Evolutionary conservation across 169 alveolate genomes (phyloP).

Genomic region (Perkinsus chesapeaki): DNA sequence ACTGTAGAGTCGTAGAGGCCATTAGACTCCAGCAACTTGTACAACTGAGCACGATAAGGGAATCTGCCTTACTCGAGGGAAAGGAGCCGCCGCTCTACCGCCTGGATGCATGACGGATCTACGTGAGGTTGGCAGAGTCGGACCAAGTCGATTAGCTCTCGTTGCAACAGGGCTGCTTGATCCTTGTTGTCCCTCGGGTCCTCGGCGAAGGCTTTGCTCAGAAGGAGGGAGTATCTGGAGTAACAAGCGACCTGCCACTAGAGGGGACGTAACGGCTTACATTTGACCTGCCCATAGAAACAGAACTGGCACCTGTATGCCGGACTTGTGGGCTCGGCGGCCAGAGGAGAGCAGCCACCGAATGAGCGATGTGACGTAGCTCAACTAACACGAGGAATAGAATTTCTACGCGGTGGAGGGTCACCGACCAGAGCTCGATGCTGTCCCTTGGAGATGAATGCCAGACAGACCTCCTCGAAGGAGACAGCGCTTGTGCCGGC

Average conservation of each 20-base stretch:
- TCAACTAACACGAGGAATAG: neutral
- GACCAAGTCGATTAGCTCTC: neutral
- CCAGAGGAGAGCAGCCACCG: neutral
- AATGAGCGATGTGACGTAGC: neutral
- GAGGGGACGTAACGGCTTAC: neutral
- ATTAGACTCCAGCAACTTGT: neutral
- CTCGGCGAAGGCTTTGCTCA: neutral
- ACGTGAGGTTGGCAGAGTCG: neutral
- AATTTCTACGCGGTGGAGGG: neutral
- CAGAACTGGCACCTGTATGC: neutral
- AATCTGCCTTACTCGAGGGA: neutral
- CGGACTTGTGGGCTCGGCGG: neutral
- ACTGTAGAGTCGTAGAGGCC: neutral
- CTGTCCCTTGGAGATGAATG: neutral
- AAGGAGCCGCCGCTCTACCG: neutral
- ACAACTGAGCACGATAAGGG: neutral
- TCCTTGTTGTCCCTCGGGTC: neutral
- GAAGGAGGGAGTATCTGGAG: neutral
- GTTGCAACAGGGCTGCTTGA: neutral
- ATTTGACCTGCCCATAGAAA: neutral
- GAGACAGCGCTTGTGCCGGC: neutral
- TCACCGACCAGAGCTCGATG: neutral
- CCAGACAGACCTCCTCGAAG: conserved; percentile 1
- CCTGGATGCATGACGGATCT: neutral
- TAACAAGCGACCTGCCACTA: neutral